These are phyloP conservation scores for Plectranthus barbatus DNA, from an alignment of 257 asterid species.

Conservation along the genomic window DNA sequence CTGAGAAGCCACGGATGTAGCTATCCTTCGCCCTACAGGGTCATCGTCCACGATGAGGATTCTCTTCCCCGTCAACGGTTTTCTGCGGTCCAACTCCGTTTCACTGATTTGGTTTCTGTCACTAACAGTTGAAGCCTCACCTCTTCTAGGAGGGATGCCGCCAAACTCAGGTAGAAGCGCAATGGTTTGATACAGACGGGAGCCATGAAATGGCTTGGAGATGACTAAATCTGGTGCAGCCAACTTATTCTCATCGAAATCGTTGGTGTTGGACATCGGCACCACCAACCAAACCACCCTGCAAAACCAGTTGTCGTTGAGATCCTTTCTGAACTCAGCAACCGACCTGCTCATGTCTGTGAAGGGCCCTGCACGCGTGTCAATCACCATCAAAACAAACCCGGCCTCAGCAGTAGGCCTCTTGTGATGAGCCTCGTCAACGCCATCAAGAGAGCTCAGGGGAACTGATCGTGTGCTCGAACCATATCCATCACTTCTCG, in stretches of 20 bases:
- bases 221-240: conserved; percentile 46
- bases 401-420: not conserved
- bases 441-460: conserved; percentile 39
- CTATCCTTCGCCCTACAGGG: conserved; percentile 25
- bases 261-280: conserved; percentile 11
- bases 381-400: conserved; percentile 43
- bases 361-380: conserved; percentile 35
- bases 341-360: conserved; percentile 34
- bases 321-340: conserved; percentile 53
- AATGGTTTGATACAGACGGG: conserved; percentile 39
- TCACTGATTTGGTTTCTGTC: not conserved
- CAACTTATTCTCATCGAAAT: conserved; percentile 29
- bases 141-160: conserved; percentile 10
- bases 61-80: conserved; percentile 44
- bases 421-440: conserved; percentile 11
- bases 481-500: conserved; percentile 17
- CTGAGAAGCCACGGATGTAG: conserved; percentile 20
- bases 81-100: not conserved
- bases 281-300: conserved; percentile 70
- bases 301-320: conserved; percentile 13
- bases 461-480: conserved; percentile 35
- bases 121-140: conserved; percentile 5
- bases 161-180: conserved; percentile 59
- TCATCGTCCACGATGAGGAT: conserved; percentile 63
- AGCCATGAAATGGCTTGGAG: conserved; percentile 69